These are phyloP conservation scores for Talaromyces atroroseus DNA, from an alignment of 2,329 filamentous ascomycete species.

Conservation along the genomic window DNA sequence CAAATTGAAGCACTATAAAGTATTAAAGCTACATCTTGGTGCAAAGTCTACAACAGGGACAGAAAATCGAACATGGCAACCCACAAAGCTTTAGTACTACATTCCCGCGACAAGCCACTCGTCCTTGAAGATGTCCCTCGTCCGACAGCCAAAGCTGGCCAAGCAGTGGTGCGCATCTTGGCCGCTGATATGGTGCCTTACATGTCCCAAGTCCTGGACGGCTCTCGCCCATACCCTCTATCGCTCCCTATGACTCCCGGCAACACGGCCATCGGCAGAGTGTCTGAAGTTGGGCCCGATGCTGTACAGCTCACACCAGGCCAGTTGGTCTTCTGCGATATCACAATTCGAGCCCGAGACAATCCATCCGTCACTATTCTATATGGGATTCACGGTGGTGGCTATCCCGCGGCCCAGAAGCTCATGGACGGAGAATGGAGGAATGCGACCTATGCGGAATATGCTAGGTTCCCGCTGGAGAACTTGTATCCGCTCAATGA, in stretches of 20 bases:
- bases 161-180: slow-evolving; percentile 35
- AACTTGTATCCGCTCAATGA: slow-evolving; percentile 31
- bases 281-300: slow-evolving; percentile 32
- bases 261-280: slow-evolving; percentile 28
- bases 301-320: slow-evolving; percentile 27
- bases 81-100: slow-evolving; percentile 6
- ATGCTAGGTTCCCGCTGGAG: slow-evolving; percentile 31
- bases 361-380: slow-evolving; percentile 19
- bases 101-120: slow-evolving; percentile 18
- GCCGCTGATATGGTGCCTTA: slow-evolving; percentile 36
- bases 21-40: too few relatives aligned
- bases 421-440: slow-evolving; percentile 33
- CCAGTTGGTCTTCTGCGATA: slow-evolving; percentile 34
- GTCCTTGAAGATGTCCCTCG: slow-evolving; percentile 27
- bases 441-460: slow-evolving; percentile 33
- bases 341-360: slow-evolving; percentile 30
- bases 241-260: slow-evolving; percentile 32
- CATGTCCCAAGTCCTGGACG: slow-evolving; percentile 33
- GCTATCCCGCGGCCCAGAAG: slow-evolving; percentile 22
- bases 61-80: slow-evolving; percentile 4
- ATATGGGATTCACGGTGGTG: slow-evolving; percentile 26
- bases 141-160: slow-evolving; percentile 30
- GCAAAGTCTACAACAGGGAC: too few relatives aligned
- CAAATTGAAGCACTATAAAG: too few relatives aligned
- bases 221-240: slow-evolving; percentile 25